Evolutionary conservation across 202 grass and related monocot genomes (phyloP).

Genomic region (Dendrocalamus latiflorus): DNA sequence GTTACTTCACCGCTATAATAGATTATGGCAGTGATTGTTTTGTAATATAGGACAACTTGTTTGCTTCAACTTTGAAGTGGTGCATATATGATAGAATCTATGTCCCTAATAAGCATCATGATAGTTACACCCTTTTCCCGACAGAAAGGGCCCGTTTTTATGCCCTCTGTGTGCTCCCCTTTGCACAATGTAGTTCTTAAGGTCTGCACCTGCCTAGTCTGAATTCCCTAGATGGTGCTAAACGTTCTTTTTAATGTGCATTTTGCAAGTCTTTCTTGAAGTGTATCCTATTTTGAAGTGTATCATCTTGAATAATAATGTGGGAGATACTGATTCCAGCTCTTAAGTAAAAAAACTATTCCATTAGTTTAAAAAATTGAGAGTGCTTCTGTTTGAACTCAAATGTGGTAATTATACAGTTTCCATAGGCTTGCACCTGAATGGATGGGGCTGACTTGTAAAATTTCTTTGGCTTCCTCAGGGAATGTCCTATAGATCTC

Average conservation of each 20-base stretch:
- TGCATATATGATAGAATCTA: background rate
- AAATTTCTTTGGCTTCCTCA: slow-evolving; percentile 34
- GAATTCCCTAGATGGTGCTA: background rate
- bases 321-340: background rate
- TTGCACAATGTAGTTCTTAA: background rate
- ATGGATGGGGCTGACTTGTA: background rate
- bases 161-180: background rate
- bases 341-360: background rate
- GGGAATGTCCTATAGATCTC: slow-evolving; percentile 93
- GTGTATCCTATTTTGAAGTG: too few species aligned
- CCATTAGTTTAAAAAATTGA: background rate
- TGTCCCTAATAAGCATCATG: background rate
- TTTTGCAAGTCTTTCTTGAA: background rate
- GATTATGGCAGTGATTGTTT: background rate
- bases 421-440: background rate
- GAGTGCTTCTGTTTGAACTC: too few species aligned
- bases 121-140: background rate
- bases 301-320: background rate
- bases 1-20: background rate
- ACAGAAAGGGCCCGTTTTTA: background rate
- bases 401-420: too few species aligned
- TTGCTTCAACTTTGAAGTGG: background rate
- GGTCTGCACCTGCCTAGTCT: background rate
- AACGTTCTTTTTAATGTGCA: background rate
- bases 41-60: background rate